phyloP scores from a whole-genome alignment of 352 stramenopile species.

The Globisporangium emineosum region DNA sequence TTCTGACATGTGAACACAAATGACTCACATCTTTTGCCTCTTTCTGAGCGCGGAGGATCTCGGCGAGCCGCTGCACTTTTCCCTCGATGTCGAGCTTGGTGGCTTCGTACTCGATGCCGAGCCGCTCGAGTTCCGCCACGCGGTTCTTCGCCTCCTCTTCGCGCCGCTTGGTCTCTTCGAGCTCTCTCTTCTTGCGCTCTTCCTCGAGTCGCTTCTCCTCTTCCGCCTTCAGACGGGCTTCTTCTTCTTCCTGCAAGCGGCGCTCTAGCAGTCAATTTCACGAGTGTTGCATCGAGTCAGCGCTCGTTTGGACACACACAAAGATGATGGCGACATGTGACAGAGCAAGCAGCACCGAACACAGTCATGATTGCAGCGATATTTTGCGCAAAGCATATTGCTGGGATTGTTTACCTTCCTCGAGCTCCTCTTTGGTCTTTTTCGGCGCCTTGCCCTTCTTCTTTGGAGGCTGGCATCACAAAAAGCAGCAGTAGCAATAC shows the following conservation, averaged over 20 bases:
- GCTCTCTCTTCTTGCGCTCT: constrained; percentile 52
- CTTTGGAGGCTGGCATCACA: constrained; percentile 50
- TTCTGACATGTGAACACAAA: neutral
- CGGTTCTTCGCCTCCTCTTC: constrained; percentile 67
- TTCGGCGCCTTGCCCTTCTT: constrained; percentile 78
- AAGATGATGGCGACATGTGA: neutral
- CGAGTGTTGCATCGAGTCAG: neutral
- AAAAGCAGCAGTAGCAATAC: neutral
- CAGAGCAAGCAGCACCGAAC: neutral
- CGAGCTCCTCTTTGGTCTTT: constrained; percentile 80
- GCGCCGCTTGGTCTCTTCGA: constrained; percentile 50
- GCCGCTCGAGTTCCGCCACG: constrained; percentile 57
- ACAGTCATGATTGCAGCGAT: neutral
- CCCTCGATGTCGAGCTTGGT: constrained; percentile 50
- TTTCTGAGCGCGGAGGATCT: constrained; percentile 61
- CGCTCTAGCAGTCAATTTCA: constrained; percentile 30
- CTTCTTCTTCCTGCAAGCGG: constrained; percentile 69
- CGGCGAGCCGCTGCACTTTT: constrained; percentile 53
- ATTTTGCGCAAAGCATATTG: neutral
- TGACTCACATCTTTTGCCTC: constrained; percentile 52
- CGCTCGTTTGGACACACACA: neutral
- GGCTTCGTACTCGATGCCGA: constrained; percentile 48
- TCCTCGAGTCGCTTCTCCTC: constrained; percentile 74
- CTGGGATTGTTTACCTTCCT: constrained; percentile 39
- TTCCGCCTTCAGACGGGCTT: constrained; percentile 50